Evolutionary conservation across 805 yeast species (phyloP), one percentile per base, ranked within the genome.

Genomic region (Wickerhamomyces silvicola): DNA sequence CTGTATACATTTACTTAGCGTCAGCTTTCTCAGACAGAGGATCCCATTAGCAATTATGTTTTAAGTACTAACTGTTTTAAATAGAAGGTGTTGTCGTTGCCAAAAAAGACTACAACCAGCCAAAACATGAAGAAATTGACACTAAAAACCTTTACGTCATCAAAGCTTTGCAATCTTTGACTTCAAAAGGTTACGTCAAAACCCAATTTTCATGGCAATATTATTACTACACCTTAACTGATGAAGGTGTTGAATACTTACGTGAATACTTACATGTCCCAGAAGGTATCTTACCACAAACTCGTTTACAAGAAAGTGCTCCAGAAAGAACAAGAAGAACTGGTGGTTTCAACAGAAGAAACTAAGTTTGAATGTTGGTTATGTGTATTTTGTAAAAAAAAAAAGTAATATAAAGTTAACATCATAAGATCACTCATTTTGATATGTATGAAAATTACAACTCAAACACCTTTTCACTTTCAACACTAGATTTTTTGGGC

Each of bases 151-250:
- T 92, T 69, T 92, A 69, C 66, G 98, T 75, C 60, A 86, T 92
- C 80, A 92, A 92, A 82, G 97, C 99, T 64, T 81, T 92, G 70
- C 99, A 92, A 77, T 90, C 97, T 48, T 85, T 92, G 70, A 86
- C 95, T 64, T 92, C 98, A 48, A 86, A 82, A 72, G 99, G 99
- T 69, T 92, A 63, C 81, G 97, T 92, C 72, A 87, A 90, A 85
- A 92, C 99, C 60, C 97, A 87, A 75, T 92, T 90, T 82, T 90
- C 97, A 63, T 92, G 99, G 99, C 97, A 88, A 81, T 86, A 86
- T 81, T 92, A 92, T 78, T 92, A 92, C 95, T 92, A 92, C 94
- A 86, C 98, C 78, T 83, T 92, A 67, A 92, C 97, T 66, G 97
- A 92, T 66, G 96, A 85, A 73, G 99, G 99, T 81, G 90, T 92